These are phyloP conservation scores for Chlamydomonas reinhardtii DNA, from an alignment of 163 green algal genomes.

Conservation along the genomic window DNA sequence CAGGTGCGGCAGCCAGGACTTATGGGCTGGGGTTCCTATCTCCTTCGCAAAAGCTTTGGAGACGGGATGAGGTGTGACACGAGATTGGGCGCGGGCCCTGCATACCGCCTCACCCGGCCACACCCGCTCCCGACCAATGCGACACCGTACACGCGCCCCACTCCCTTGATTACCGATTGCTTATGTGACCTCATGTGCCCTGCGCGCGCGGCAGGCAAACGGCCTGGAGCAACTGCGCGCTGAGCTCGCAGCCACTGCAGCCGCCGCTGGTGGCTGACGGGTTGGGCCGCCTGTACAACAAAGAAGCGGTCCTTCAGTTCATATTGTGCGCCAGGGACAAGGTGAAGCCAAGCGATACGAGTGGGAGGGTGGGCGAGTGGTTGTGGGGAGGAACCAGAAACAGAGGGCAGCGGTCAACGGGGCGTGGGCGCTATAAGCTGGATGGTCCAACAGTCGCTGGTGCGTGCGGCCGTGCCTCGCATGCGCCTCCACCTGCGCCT, in stretches of 20 bases:
- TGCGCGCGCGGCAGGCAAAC: constrained; percentile 48
- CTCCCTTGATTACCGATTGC: not conserved
- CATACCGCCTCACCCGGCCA: too few relatives aligned
- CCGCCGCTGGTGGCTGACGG: constrained; percentile 74
- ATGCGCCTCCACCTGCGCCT: too few relatives aligned
- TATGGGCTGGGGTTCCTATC: too few relatives aligned
- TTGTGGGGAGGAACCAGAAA: too few relatives aligned
- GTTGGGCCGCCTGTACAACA: constrained; percentile 79
- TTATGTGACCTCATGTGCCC: not conserved
- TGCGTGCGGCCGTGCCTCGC: too few relatives aligned
- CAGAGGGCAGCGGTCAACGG: too few relatives aligned
- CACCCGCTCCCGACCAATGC: not conserved
- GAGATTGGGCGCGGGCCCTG: too few relatives aligned
- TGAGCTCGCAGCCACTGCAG: constrained; percentile 67
- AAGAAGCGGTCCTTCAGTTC: constrained; percentile 74
- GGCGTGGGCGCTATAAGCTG: too few relatives aligned
- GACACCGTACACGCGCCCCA: not conserved
- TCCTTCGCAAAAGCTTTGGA: too few relatives aligned
- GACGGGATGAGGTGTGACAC: too few relatives aligned
- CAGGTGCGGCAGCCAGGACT: not conserved
- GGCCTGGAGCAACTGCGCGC: constrained; percentile 71
- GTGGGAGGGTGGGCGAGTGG: too few relatives aligned
- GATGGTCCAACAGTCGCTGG: too few relatives aligned
- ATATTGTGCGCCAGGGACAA: constrained; percentile 64
- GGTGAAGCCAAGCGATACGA: not conserved